These are phyloP conservation scores for Penicillium brasilianum DNA, from an alignment of 2,329 filamentous ascomycete species.

Conservation along the genomic window DNA sequence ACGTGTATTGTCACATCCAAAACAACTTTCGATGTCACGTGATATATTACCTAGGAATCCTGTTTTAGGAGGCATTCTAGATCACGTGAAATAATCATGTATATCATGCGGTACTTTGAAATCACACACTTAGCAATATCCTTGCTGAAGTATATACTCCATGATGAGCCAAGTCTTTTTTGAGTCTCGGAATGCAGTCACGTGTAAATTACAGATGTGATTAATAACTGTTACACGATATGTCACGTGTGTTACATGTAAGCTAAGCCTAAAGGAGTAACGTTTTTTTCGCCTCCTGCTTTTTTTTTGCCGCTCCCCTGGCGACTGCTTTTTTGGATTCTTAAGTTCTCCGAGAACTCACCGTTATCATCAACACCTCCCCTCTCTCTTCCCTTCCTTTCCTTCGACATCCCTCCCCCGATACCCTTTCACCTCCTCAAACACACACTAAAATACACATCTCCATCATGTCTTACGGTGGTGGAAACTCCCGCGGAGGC, in stretches of 20 bases:
- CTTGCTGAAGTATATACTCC: too few relatives aligned
- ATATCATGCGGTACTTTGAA: background rate
- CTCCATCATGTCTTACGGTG: slow-evolving; percentile 70
- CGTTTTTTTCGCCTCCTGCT: slow-evolving; percentile 23
- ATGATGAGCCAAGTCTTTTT: too few relatives aligned
- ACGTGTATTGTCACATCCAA: background rate
- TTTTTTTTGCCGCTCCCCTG: slow-evolving; percentile 30
- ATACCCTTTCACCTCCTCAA: slow-evolving; percentile 4
- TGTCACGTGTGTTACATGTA: background rate
- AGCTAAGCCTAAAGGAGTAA: slow-evolving; percentile 36
- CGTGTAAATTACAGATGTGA: background rate
- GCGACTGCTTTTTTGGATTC: slow-evolving; percentile 25
- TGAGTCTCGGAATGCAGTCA: too few relatives aligned
- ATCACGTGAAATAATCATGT: too few relatives aligned
- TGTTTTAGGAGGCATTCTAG: too few relatives aligned
- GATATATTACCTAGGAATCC: too few relatives aligned
- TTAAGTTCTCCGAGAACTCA: slow-evolving; percentile 27
- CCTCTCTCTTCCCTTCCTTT: background rate
- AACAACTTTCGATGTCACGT: too few relatives aligned
- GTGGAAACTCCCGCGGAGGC: slow-evolving; percentile 58
- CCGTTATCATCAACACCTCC: slow-evolving; percentile 19
- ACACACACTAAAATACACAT: slow-evolving; percentile 27
- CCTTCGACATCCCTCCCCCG: background rate
- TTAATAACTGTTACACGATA: too few relatives aligned
- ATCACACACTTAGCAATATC: too few relatives aligned